Evolutionary conservation across 371 early-diverging fungal species (phyloP).

Genomic region (Cokeromyces recurvatus): DNA sequence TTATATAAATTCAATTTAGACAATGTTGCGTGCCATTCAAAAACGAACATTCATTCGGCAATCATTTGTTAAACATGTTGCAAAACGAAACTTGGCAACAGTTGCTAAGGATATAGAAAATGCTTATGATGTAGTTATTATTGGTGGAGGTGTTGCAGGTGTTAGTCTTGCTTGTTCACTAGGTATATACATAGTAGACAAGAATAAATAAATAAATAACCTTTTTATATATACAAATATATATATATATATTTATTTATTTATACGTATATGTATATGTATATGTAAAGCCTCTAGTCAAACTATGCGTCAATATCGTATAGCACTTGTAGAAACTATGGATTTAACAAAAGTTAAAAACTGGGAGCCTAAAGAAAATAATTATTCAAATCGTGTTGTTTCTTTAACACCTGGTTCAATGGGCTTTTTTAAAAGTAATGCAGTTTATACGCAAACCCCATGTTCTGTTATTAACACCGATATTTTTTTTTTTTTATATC

Average conservation of each 20-base stretch:
- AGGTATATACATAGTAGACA: constrained; percentile 57
- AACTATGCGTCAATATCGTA: constrained; percentile 42
- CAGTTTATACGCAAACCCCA: too few relatives aligned
- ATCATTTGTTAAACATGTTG: too few relatives aligned
- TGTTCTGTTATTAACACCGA: neutral
- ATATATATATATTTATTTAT: too few relatives aligned
- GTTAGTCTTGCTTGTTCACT: constrained; percentile 80
- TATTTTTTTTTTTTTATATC: neutral
- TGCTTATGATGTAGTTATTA: constrained; percentile 74
- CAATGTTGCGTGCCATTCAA: too few relatives aligned
- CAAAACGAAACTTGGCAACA: too few relatives aligned
- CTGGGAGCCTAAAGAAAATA: constrained; percentile 43
- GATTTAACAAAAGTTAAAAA: constrained; percentile 48
- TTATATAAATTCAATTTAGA: too few relatives aligned
- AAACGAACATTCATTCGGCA: too few relatives aligned
- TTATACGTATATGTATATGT: too few relatives aligned
- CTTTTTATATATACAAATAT: too few relatives aligned
- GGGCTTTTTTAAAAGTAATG: constrained; percentile 42
- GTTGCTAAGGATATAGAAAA: constrained; percentile 26
- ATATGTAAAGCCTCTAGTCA: constrained; percentile 44
- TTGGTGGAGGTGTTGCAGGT: constrained; percentile 95
- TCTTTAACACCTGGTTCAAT: constrained; percentile 59
- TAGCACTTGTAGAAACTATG: constrained; percentile 76
- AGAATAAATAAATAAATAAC: too few relatives aligned
- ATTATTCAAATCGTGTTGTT: constrained; percentile 76